Conservation (phyloP, 768 basidiomycete species). For the Termitomyces sp. region DNA sequence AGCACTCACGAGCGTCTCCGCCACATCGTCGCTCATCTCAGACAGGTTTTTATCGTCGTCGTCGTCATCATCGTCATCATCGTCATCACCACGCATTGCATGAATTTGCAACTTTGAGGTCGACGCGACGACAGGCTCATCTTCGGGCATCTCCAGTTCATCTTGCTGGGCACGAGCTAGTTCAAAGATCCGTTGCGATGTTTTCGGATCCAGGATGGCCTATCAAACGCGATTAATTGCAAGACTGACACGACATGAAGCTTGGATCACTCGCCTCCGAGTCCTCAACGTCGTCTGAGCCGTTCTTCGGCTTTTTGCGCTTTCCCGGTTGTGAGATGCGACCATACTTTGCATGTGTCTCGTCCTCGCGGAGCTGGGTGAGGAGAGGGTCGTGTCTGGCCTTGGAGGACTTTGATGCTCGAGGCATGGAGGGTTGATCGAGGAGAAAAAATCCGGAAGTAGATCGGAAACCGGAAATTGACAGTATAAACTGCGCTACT, state of each 20-base stretch:
- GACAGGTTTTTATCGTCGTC: constrained; percentile 24
- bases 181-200: constrained; percentile 83
- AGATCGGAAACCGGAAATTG: constrained; percentile 8
- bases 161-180: constrained; percentile 92
- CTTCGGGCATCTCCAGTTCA: constrained; percentile 63
- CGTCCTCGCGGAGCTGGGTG: constrained; percentile 78
- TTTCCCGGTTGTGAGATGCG: constrained; percentile 71
- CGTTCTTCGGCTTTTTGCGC: constrained; percentile 55
- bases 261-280: constrained; percentile 37
- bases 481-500: neutral
- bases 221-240: constrained; percentile 22
- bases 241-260: constrained; percentile 9
- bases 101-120: constrained; percentile 27
- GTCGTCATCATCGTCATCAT: constrained; percentile 45
- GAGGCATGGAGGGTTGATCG: constrained; percentile 50
- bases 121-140: constrained; percentile 26
- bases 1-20: constrained; percentile 52
- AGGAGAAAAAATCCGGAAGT: constrained; percentile 9
- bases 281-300: constrained; percentile 42
- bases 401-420: constrained; percentile 49
- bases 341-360: constrained; percentile 71
- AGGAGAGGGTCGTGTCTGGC: constrained; percentile 83
- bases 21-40: constrained; percentile 47
- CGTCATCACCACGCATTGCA: constrained; percentile 30
- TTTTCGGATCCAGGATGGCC: constrained; percentile 74